These are phyloP conservation scores for Cyberlindnera lachancei DNA, from an alignment of 805 yeast genomes.

Conservation along the genomic window DNA sequence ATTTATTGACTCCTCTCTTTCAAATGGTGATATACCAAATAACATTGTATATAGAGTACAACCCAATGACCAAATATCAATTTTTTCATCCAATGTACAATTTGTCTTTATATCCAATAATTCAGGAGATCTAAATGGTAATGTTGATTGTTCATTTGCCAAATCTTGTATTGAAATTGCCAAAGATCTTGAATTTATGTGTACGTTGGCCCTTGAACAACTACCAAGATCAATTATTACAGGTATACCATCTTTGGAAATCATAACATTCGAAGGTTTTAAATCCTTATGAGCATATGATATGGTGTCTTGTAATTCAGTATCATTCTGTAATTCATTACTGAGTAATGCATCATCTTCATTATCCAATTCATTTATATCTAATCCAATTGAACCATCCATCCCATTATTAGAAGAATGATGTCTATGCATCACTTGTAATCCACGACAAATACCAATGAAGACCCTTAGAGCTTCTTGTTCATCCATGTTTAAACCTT, in stretches of 20 bases:
- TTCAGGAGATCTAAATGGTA: constrained; percentile 90
- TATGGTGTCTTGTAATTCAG: constrained; percentile 47
- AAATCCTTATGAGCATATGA: constrained; percentile 84
- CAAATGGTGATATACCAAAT: constrained; percentile 82
- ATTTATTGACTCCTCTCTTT: constrained; percentile 66
- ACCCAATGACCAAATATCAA: constrained; percentile 91
- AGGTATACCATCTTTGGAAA: constrained; percentile 65
- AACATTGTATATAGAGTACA: constrained; percentile 72
- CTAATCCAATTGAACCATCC: constrained; percentile 6
- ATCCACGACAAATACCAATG: constrained; percentile 66
- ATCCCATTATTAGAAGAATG: constrained; percentile 2
- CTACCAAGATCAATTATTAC: constrained; percentile 84
- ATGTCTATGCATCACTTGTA: constrained; percentile 60
- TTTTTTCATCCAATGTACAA: constrained; percentile 56
- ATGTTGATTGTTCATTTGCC: constrained; percentile 78
- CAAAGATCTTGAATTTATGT: constrained; percentile 51
- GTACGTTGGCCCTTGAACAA: constrained; percentile 53
- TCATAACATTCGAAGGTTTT: constrained; percentile 85
- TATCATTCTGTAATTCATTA: constrained; percentile 18
- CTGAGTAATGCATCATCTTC: constrained; percentile 12
- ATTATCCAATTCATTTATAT: constrained; percentile 6
- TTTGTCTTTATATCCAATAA: constrained; percentile 69
- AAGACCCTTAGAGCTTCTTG: constrained; percentile 54
- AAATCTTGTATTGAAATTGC: constrained; percentile 73
- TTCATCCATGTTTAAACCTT: constrained; percentile 48